Percentiles rank a stretch among this genome's conserved stretches.
phyloP scores from a whole-genome alignment of 2,329 filamentous ascomycete genomes.

The Colletotrichum trifolii region DNA sequence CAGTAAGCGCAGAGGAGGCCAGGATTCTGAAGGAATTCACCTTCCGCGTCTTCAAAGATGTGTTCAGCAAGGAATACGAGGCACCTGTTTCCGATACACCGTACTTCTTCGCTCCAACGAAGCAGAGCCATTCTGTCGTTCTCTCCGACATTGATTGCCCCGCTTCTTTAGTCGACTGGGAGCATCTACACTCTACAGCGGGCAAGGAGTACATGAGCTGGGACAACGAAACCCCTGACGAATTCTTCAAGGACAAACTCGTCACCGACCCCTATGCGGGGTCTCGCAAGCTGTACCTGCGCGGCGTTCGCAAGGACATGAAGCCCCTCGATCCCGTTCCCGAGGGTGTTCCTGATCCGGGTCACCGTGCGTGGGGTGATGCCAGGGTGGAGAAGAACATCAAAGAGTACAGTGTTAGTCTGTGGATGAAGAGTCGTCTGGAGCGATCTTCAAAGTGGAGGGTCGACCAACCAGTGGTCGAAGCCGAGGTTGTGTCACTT shows the following conservation, averaged over 20 bases:
- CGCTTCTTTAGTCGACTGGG: constrained; percentile 67
- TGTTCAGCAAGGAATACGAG: constrained; percentile 90
- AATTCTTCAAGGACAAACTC: constrained; percentile 64
- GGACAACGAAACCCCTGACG: constrained; percentile 55
- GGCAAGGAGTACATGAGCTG: constrained; percentile 49
- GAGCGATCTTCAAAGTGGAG: constrained; percentile 60
- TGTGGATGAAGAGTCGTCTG: constrained; percentile 71
- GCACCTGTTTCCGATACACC: constrained; percentile 72
- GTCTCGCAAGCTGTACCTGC: constrained; percentile 69
- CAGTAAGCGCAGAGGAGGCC: constrained; percentile 56
- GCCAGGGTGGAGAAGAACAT: constrained; percentile 66
- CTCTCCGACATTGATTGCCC: constrained; percentile 39
- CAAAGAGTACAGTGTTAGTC: constrained; percentile 84
- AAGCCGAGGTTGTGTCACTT: constrained; percentile 77
- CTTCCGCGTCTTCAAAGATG: constrained; percentile 78
- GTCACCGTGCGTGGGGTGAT: constrained; percentile 55
- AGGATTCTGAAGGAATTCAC: constrained; percentile 77
- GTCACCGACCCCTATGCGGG: constrained; percentile 70
- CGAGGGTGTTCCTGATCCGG: constrained; percentile 59
- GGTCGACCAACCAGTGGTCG: constrained; percentile 82
- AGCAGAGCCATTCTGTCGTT: constrained; percentile 39
- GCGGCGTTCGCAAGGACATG: constrained; percentile 65
- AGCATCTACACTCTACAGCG: constrained; percentile 56
- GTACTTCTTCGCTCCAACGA: constrained; percentile 82
- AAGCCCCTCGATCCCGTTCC: constrained; percentile 75